Base-by-base conservation (phyloP, 345 rosid species). In the Bretschneidera sinensis region DNA sequence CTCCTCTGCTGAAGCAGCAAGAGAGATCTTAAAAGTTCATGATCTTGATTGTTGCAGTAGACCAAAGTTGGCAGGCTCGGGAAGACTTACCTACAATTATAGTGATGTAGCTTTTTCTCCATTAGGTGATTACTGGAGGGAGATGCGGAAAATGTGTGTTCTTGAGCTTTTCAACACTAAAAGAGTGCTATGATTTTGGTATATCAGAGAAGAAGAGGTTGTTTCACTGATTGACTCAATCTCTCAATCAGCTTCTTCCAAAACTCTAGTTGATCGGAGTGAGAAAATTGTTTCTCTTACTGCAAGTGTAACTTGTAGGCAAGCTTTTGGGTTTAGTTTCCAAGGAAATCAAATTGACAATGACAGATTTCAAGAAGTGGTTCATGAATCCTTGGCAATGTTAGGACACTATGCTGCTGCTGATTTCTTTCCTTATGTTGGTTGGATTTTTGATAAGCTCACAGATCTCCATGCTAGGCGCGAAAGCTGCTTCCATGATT, bases 401-500 rank as follows among this genome's bases (percentile, higher is more conserved):
- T 2, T 60, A 14, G 81, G 67, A 14, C 35, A 80, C 64, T 71
- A 75, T 52, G 76, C 75, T 21, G 73, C 79, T 13, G 58, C 54
- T 0, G 84, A 86, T 17, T 76, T 48, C 24, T 62, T 78, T 31
- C 84, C 80, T 0, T 35, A 47, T 20, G 23, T 69, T 0, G 85
- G 86, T 57, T 77, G 84, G 81, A 72, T 80, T 16, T 13, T 75
- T 2, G 79, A 84, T 51, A 57, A 59, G 67, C 17, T 66, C 19
- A 74, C 61, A 3, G 81, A 87, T 16, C 53, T 63, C 49, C 60
- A 63, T n/a, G n/a, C n/a, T n/a, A n/a, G n/a, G n/a, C n/a, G n/a
- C n/a, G n/a, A n/a, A n/a, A n/a, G n/a, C n/a, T n/a, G n/a, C n/a
- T n/a, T n/a, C n/a, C n/a, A n/a, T n/a, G n/a, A n/a, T n/a, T n/a